Evolutionary conservation across 345 rosid species (phyloP).

Genomic region (Populus simonii): DNA sequence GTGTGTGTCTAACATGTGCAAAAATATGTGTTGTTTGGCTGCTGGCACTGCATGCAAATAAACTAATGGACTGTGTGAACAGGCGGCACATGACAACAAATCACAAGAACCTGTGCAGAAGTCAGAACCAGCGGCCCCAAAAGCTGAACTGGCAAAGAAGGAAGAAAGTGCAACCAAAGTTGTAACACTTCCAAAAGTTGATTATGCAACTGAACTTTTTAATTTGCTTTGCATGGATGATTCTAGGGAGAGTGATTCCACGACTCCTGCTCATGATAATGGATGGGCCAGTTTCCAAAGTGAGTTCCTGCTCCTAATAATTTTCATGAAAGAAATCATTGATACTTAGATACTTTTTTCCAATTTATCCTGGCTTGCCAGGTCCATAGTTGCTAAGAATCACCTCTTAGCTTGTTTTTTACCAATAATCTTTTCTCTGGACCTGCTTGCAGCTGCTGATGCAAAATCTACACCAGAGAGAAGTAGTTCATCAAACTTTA

Average conservation of each 20-base stretch:
- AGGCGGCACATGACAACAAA: constrained; percentile 34
- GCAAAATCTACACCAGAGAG: constrained; percentile 20
- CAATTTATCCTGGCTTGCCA: not conserved
- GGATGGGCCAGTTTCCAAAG: constrained; percentile 23
- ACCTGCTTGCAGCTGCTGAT: constrained; percentile 29
- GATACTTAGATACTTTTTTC: not conserved
- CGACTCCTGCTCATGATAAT: constrained; percentile 11
- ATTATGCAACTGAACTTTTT: constrained; percentile 66
- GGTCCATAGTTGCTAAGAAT: not conserved
- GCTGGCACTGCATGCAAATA: not conserved
- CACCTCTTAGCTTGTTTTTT: constrained; percentile 4
- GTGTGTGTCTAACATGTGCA: not conserved
- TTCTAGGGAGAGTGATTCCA: constrained; percentile 30
- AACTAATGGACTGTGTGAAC: constrained; percentile 6
- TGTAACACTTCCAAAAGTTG: constrained; percentile 39
- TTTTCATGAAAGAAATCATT: not conserved
- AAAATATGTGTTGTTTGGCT: not conserved
- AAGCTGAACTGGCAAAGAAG: constrained; percentile 26
- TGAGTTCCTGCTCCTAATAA: constrained; percentile 17
- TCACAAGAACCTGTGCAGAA: constrained; percentile 27
- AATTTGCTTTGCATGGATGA: constrained; percentile 53
- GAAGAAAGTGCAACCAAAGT: constrained; percentile 21
- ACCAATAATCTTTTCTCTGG: constrained; percentile 6
- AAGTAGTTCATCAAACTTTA: constrained; percentile 15
- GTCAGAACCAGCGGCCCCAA: constrained; percentile 26